These are phyloP conservation scores for Zasmidium citrigriseum DNA, from an alignment of 2,329 filamentous ascomycete species.

Conservation along the genomic window DNA sequence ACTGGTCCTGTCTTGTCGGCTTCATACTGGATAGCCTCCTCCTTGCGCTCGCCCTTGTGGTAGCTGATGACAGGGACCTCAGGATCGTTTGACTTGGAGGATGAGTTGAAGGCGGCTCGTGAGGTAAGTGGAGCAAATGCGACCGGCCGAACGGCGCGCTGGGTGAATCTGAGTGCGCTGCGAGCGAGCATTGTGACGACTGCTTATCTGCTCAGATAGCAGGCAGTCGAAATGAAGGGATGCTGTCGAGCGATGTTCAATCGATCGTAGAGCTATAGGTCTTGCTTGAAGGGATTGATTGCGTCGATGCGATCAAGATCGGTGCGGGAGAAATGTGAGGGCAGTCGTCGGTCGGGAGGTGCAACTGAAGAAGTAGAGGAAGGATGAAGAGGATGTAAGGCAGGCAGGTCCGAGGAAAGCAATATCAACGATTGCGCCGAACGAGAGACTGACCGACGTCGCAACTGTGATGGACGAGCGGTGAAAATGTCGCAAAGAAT, in stretches of 20 bases:
- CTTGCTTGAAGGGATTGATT: not conserved
- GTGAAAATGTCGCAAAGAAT: not conserved
- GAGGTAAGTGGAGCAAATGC: slow-evolving; percentile 15
- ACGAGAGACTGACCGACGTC: not conserved
- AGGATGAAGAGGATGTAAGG: not conserved
- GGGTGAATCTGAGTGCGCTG: slow-evolving; percentile 18
- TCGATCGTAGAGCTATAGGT: too few species aligned
- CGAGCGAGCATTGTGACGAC: slow-evolving; percentile 22
- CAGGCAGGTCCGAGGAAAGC: not conserved
- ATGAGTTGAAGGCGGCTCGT: slow-evolving; percentile 28
- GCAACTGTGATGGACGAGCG: not conserved
- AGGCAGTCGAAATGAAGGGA: not conserved
- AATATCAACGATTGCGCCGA: not conserved
- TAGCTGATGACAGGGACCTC: slow-evolving; percentile 36
- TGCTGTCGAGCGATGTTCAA: not conserved
- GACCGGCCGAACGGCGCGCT: slow-evolving; percentile 16
- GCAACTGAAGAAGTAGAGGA: not conserved
- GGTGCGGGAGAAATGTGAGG: not conserved
- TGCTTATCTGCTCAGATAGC: not conserved
- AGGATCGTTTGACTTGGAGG: slow-evolving; percentile 26
- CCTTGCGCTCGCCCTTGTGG: slow-evolving; percentile 32
- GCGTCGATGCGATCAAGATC: not conserved
- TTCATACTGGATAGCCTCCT: slow-evolving; percentile 31
- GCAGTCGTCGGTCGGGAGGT: not conserved
- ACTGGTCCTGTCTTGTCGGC: slow-evolving; percentile 31